Conservation (phyloP, 768 basidiomycete species). For the Mycena vitilis region DNA sequence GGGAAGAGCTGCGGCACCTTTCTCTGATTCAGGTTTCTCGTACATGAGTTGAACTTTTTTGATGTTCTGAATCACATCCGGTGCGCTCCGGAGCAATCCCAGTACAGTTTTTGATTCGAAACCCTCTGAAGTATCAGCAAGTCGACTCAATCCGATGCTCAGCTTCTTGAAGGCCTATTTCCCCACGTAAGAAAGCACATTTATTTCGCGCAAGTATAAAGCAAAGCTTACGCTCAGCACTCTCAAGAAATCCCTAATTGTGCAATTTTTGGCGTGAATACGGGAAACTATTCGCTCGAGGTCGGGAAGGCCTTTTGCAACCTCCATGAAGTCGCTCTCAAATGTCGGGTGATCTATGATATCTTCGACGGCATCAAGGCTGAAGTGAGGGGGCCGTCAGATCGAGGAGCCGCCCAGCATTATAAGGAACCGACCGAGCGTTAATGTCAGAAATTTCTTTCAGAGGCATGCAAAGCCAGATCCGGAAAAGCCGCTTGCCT, state of each 20-base stretch:
- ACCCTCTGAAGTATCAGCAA: constrained; percentile 73
- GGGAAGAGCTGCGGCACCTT: constrained; percentile 55
- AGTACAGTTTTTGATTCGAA: constrained; percentile 85
- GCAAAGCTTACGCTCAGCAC: constrained; percentile 71
- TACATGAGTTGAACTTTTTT: constrained; percentile 82
- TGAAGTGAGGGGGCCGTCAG: constrained; percentile 43
- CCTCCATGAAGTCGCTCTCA: constrained; percentile 75
- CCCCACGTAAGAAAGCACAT: too few species aligned
- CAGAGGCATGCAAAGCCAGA: constrained; percentile 96
- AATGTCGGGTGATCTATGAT: constrained; percentile 85
- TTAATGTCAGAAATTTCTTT: constrained; percentile 88
- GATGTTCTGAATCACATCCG: constrained; percentile 80
- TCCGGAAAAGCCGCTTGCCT: constrained; percentile 96
- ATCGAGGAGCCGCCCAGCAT: background rate
- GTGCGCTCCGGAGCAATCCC: constrained; percentile 81
- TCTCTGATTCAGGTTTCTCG: constrained; percentile 62
- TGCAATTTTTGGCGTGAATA: constrained; percentile 93
- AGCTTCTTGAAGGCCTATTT: constrained; percentile 80
- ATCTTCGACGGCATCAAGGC: constrained; percentile 95
- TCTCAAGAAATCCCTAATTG: constrained; percentile 87
- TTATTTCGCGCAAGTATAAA: too few species aligned
- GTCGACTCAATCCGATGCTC: constrained; percentile 69
- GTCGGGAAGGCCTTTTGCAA: constrained; percentile 89
- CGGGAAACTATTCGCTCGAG: constrained; percentile 94
- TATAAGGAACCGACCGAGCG: constrained; percentile 67